Conservation (phyloP, 2,329 filamentous ascomycete genomes). For the Colletotrichum sp. region DNA sequence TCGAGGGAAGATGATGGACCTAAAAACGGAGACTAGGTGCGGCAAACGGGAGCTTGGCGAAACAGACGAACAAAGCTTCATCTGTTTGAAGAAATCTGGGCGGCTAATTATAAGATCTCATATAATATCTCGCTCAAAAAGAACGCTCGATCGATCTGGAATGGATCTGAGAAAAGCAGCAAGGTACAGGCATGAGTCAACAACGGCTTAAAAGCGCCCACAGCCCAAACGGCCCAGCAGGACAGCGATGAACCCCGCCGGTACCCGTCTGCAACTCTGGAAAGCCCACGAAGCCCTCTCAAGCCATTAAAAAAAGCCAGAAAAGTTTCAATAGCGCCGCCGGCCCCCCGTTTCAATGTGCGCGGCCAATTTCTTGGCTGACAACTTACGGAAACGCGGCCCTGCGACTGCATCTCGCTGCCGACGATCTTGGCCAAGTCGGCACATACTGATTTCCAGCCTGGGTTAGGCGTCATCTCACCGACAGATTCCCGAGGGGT, state of each 20-base stretch:
- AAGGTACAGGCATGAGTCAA: not conserved
- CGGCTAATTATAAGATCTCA: not conserved
- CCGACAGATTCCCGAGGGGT: not conserved
- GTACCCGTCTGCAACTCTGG: not conserved
- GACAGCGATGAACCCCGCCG: not conserved
- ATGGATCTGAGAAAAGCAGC: not conserved
- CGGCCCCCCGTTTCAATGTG: not conserved
- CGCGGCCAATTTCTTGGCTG: not conserved
- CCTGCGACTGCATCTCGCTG: not conserved
- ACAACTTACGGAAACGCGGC: not conserved
- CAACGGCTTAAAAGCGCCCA: not conserved
- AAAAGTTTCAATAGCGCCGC: conserved; percentile 3
- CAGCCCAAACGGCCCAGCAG: not conserved
- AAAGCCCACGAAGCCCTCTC: not conserved
- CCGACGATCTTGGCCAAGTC: not conserved
- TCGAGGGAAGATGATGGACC: not conserved
- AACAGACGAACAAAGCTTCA: not conserved
- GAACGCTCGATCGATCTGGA: not conserved
- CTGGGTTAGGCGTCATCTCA: not conserved
- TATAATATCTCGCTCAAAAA: not conserved
- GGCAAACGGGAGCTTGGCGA: not conserved
- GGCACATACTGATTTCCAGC: not conserved
- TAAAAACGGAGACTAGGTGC: not conserved
- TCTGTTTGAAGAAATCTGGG: not conserved
- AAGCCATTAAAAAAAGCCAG: not conserved